These are phyloP conservation scores for Colletotrichum godetiae DNA, from an alignment of 2,329 filamentous ascomycete genomes.

Conservation along the genomic window DNA sequence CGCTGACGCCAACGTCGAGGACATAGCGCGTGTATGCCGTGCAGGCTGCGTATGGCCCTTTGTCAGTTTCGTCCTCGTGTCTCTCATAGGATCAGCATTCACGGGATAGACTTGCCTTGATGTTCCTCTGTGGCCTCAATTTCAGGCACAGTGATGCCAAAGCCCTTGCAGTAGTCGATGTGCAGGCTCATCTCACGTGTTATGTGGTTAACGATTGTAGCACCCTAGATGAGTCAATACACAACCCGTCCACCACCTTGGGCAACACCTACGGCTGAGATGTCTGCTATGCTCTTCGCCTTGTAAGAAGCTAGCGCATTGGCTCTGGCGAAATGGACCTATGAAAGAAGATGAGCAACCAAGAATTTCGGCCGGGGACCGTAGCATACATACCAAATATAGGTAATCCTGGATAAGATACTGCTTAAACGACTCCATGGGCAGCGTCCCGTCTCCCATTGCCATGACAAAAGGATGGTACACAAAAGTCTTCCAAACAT, in stretches of 20 bases:
- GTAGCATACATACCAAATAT: slow-evolving; percentile 72
- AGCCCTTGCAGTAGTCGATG: slow-evolving; percentile 82
- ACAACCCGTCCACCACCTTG: slow-evolving; percentile 38
- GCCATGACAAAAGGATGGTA: slow-evolving; percentile 85
- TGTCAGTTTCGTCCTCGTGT: background rate
- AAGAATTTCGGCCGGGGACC: too few species aligned
- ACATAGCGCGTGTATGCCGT: slow-evolving; percentile 88
- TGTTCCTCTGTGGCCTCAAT: slow-evolving; percentile 81
- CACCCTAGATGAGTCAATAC: slow-evolving; percentile 56
- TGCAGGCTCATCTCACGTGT: slow-evolving; percentile 85
- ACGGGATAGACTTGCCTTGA: slow-evolving; percentile 63
- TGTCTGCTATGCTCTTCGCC: slow-evolving; percentile 77
- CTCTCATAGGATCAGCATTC: too few species aligned
- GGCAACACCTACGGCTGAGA: slow-evolving; percentile 68
- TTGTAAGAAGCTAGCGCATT: slow-evolving; percentile 91
- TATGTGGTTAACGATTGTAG: slow-evolving; percentile 80
- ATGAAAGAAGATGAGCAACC: background rate
- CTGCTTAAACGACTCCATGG: slow-evolving; percentile 81
- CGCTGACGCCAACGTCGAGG: slow-evolving; percentile 86
- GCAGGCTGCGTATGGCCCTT: slow-evolving; percentile 64
- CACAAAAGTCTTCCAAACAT: slow-evolving; percentile 80
- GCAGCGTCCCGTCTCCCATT: slow-evolving; percentile 80
- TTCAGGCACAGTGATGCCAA: slow-evolving; percentile 79
- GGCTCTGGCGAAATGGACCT: slow-evolving; percentile 89
- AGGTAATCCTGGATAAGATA: slow-evolving; percentile 95